Base-by-base conservation (phyloP, 179 eudicot genomes). In the Beta corolliflora region DNA sequence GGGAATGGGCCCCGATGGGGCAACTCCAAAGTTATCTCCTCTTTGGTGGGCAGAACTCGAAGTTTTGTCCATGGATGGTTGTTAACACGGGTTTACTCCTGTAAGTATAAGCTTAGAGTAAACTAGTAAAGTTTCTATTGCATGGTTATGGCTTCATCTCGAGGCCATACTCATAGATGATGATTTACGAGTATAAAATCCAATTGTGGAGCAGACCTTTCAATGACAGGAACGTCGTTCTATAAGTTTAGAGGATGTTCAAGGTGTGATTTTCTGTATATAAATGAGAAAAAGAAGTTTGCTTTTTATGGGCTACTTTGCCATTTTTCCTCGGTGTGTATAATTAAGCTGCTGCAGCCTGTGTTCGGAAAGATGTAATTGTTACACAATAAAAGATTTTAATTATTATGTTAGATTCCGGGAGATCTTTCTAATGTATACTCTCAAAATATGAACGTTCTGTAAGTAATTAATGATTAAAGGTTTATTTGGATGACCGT, bases 11-110 rank as follows among this genome's bases (percentile, higher is more conserved):
- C 97, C 97, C 19, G 92, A 90, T 6, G 92, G 74, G n/a, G 98
- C 93, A 1, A 85, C 83, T 10, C 97, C 98, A 3, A 91, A 80
- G 75, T 15, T 86, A 78, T 95, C 97, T 76, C 95, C 98, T 80
- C 97, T 93, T 72, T 93, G 97, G 97, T 95, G 98, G 98, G 98
- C 98, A 23, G 98, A 95, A 83, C 93, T 93, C 9, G 98, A 95
- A 84, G 91, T 95, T 81, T 52, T 91, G 79, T 87, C 93, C 23
- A 73, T 85, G 9, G 89, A 85, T 64, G 83, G 83, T 53, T 71
- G 59, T 73, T 84, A 78, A 79, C 71, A 65, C 5, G 11, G 45
- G n/a, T 15, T 48, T 50, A 71, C 56, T 56, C 65, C 21, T 58
- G 74, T 72, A 65, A 70, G 83, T 84, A 64, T 44, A 73, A 81